Evolutionary conservation across 768 basidiomycete genomes (phyloP), one percentile per base, ranked within the genome.

Genomic region (Fomitopsis pulvina): DNA sequence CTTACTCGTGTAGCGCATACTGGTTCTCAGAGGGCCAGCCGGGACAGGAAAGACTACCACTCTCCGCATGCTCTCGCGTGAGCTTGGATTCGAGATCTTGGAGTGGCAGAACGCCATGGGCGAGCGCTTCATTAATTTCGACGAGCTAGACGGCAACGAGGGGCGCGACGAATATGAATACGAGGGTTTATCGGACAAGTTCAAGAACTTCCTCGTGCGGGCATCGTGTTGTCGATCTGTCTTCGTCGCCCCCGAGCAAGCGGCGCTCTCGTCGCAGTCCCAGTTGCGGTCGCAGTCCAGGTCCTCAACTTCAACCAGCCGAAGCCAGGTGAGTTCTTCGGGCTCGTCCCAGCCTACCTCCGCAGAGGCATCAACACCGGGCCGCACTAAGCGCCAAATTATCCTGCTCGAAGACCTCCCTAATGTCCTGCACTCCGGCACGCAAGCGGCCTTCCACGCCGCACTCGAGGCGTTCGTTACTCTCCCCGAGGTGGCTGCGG

Each of bases 21-120:
- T 98, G 6, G 80, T 80, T 0, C 68, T 99, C 10, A 87, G 88
- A 2, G 95, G 95, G 1, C 90, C 92, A 0, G 84, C 95, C 7
- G 95, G 95, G 1, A 80, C 83, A 0, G 95, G 81, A 0, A 99
- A 99, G 71, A 96, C 95, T 0, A 78, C 92, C 0, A 91, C 91
- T 0, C 57, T 98, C 2, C 78, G 80, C 24, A 77, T 92, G 2
- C 69, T 99, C 20, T 74, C 89, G 0, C 68, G 68, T 14, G 90
- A 94, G 58, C 67, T 94, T 57, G 79, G 74, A 2, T 80, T 89
- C 47, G 86, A 93, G 44, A 74, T 96, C 29, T 60, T 92, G 21
- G 95, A 99, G 62, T 97, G 93, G 91, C 71, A 77, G 40, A 90
- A 86, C 61, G 68, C 78, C 0, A 71, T 78, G 48, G 82, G 79